Conservation (phyloP, 2,329 filamentous ascomycete genomes). For the Cercospora nicotianae region DNA sequence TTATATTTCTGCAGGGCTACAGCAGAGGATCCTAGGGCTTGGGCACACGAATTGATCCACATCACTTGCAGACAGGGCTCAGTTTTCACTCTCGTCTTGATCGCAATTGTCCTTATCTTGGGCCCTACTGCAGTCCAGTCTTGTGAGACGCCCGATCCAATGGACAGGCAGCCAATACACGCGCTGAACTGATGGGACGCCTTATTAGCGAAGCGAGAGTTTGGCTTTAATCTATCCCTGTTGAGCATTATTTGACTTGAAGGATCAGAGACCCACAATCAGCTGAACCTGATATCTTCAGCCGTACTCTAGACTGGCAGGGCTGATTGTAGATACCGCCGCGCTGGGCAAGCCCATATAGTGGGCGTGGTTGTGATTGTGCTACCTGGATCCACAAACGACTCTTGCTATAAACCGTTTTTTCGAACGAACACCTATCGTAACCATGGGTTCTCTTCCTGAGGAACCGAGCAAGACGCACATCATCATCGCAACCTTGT, state of each 20-base stretch:
- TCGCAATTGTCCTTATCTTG: not conserved
- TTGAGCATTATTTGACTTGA: not conserved
- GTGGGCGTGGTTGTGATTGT: not conserved
- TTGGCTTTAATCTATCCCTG: not conserved
- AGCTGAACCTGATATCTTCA: not conserved
- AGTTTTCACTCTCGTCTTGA: not conserved
- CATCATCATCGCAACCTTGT: slow-evolving; percentile 29
- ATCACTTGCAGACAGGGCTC: not conserved
- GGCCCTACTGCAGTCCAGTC: not conserved
- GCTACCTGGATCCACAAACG: not conserved
- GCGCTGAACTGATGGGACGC: not conserved
- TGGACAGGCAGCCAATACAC: not conserved
- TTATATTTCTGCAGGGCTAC: too few relatives aligned
- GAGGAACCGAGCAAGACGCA: slow-evolving; percentile 10
- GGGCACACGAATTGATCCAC: not conserved
- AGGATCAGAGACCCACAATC: not conserved
- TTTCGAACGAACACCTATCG: too few relatives aligned
- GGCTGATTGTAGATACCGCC: too few relatives aligned
- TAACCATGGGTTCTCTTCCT: not conserved
- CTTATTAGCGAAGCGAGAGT: not conserved
- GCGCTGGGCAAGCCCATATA: too few relatives aligned
- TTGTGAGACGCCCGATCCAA: not conserved
- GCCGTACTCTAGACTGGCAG: too few relatives aligned
- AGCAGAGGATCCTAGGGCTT: not conserved
- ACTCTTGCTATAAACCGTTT: too few relatives aligned